Evolutionary conservation across 2,329 filamentous ascomycete genomes (phyloP).

Genomic region (Byssochlamys sp.): DNA sequence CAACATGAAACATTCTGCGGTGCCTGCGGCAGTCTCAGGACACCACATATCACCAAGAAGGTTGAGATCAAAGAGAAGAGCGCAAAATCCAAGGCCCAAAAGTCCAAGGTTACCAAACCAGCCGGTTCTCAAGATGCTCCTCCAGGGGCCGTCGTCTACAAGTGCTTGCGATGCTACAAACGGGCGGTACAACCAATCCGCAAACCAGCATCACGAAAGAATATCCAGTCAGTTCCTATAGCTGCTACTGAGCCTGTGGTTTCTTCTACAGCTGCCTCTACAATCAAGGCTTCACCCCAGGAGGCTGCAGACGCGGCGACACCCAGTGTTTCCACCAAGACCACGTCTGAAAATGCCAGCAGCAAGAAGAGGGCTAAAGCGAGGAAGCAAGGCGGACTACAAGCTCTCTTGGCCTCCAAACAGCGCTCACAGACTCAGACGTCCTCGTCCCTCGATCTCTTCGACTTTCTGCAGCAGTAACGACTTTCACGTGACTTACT

Average conservation of each 20-base stretch:
- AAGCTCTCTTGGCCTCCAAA: slow-evolving; percentile 43
- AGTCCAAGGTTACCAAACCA: slow-evolving; percentile 5
- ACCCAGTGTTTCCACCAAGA: slow-evolving; percentile 5
- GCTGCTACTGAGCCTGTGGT: slow-evolving; percentile 4
- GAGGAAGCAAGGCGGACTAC: slow-evolving; percentile 45
- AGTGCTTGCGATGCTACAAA: slow-evolving; percentile 29
- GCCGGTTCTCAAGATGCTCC: slow-evolving; percentile 6
- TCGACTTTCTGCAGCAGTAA: slow-evolving; percentile 44
- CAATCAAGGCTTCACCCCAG: slow-evolving; percentile 4
- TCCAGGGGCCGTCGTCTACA: slow-evolving; percentile 21
- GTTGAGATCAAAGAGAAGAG: slow-evolving; percentile 16
- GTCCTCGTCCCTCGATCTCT: slow-evolving; percentile 37
- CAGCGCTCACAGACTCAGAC: slow-evolving; percentile 19
- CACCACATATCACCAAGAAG: slow-evolving; percentile 20
- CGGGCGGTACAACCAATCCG: slow-evolving; percentile 20
- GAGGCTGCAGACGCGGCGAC: slow-evolving; percentile 6
- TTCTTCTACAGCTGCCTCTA: slow-evolving; percentile 5
- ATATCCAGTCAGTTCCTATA: slow-evolving; percentile 3
- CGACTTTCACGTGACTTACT: slow-evolving; percentile 31
- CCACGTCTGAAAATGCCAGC: slow-evolving; percentile 30
- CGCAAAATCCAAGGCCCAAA: slow-evolving; percentile 6
- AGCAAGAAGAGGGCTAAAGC: slow-evolving; percentile 49
- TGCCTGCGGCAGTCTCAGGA: slow-evolving; percentile 31
- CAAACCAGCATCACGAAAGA: slow-evolving; percentile 8
- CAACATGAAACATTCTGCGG: slow-evolving; percentile 28